These are phyloP conservation scores for Alternaria solani DNA, from an alignment of 2,329 filamentous ascomycete species.

Conservation along the genomic window DNA sequence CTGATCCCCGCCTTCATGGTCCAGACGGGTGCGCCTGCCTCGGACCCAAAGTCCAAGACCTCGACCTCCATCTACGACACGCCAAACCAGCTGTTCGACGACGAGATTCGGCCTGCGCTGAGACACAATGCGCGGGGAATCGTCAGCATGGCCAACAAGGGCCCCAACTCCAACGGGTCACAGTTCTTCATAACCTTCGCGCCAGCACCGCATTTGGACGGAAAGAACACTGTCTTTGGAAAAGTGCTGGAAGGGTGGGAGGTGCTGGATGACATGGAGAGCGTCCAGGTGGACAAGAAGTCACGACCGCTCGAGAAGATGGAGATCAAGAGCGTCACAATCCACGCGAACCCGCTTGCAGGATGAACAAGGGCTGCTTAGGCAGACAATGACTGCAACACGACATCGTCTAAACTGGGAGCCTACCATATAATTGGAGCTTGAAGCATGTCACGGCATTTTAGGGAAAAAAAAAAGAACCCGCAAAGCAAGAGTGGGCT, in stretches of 20 bases:
- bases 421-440: neutral
- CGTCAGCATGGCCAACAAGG: conserved; percentile 81
- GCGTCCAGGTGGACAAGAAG: conserved; percentile 78
- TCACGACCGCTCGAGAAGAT: conserved; percentile 72
- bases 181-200: conserved; percentile 86
- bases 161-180: conserved; percentile 74
- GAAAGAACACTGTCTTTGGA: conserved; percentile 85
- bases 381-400: conserved; percentile 43
- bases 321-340: conserved; percentile 72
- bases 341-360: conserved; percentile 83
- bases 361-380: conserved; percentile 34
- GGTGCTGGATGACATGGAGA: conserved; percentile 76
- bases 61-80: conserved; percentile 74
- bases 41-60: conserved; percentile 65
- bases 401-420: neutral
- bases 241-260: conserved; percentile 68
- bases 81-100: conserved; percentile 68
- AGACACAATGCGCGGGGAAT: conserved; percentile 74
- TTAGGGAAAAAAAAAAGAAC: neutral
- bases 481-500: neutral
- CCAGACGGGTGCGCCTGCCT: conserved; percentile 71
- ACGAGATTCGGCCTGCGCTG: conserved; percentile 78
- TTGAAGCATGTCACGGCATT: conserved; percentile 1
- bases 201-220: conserved; percentile 80
- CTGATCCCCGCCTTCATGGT: conserved; percentile 83